Percentiles rank a stretch among this genome's conserved stretches.
Evolutionary conservation across 768 basidiomycete genomes (phyloP).

Genomic region (Boletus pseudopeckii): DNA sequence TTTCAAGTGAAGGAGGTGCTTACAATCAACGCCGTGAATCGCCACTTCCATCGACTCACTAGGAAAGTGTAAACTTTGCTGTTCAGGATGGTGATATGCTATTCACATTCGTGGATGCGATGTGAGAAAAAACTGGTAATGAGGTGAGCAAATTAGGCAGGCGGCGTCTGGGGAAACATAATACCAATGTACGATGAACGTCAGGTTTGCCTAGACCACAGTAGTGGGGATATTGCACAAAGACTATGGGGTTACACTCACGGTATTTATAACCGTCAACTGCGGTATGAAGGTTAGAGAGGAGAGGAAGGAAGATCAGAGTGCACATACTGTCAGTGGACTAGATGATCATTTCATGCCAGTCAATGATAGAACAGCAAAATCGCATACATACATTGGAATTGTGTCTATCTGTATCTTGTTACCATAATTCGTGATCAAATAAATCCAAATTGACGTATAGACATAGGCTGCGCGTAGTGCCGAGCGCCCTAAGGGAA

Average conservation of each 20-base stretch:
- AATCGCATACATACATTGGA: constrained; percentile 35
- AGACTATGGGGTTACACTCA: constrained; percentile 1
- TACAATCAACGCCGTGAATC: constrained; percentile 34
- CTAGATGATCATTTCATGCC: constrained; percentile 5
- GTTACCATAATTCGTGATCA: constrained; percentile 45
- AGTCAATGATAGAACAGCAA: background rate
- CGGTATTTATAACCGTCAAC: constrained; percentile 34
- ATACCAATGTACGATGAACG: constrained; percentile 51
- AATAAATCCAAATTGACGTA: constrained; percentile 40
- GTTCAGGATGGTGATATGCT: background rate
- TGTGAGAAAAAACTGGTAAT: constrained; percentile 6
- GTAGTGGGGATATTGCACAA: background rate
- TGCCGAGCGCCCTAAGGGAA: constrained; percentile 32
- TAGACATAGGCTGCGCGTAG: constrained; percentile 39
- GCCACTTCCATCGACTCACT: constrained; percentile 31
- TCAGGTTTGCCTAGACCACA: constrained; percentile 42
- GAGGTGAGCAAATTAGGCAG: background rate
- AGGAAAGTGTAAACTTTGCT: background rate
- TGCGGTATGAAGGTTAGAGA: constrained; percentile 2
- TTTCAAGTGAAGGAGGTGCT: constrained; percentile 15
- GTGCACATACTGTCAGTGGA: constrained; percentile 25
- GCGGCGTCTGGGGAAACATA: background rate
- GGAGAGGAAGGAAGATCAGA: background rate
- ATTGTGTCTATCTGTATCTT: constrained; percentile 38
- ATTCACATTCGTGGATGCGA: constrained; percentile 14